Conservation (phyloP, 257 asterid species). For the Mitragyna speciosa region DNA sequence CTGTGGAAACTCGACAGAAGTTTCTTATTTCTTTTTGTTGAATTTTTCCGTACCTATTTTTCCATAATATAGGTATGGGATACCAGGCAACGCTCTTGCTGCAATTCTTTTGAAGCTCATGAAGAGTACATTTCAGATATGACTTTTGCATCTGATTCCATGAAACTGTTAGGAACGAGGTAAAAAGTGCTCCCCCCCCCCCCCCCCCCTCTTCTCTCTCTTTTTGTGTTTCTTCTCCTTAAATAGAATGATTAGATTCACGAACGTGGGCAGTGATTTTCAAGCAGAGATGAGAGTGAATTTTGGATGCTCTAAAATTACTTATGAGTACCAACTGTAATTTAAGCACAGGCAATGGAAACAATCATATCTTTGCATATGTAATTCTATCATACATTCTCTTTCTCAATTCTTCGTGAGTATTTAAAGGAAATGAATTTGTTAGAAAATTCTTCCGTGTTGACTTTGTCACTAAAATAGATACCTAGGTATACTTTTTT, state of each 20-base stretch:
- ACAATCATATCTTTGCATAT: not conserved
- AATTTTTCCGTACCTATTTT: slow-evolving; percentile 1
- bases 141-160: slow-evolving; percentile 75
- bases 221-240: too few relatives aligned
- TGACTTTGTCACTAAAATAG: not conserved
- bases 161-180: slow-evolving; percentile 81
- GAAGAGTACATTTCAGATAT: slow-evolving; percentile 88
- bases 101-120: slow-evolving; percentile 63
- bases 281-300: not conserved
- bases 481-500: not conserved
- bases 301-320: not conserved
- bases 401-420: not conserved
- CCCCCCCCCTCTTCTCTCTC: too few relatives aligned
- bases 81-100: slow-evolving; percentile 84
- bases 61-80: slow-evolving; percentile 72
- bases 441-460: not conserved
- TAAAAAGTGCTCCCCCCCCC: slow-evolving; percentile 9
- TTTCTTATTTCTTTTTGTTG: not conserved
- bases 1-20: not conserved
- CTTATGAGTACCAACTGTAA: not conserved
- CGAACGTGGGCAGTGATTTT: not conserved
- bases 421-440: not conserved
- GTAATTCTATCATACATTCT: not conserved
- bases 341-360: not conserved
- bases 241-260: too few relatives aligned